Evolutionary conservation across 2,329 filamentous ascomycete genomes (phyloP).

Genomic region (Microascus cirrosus): DNA sequence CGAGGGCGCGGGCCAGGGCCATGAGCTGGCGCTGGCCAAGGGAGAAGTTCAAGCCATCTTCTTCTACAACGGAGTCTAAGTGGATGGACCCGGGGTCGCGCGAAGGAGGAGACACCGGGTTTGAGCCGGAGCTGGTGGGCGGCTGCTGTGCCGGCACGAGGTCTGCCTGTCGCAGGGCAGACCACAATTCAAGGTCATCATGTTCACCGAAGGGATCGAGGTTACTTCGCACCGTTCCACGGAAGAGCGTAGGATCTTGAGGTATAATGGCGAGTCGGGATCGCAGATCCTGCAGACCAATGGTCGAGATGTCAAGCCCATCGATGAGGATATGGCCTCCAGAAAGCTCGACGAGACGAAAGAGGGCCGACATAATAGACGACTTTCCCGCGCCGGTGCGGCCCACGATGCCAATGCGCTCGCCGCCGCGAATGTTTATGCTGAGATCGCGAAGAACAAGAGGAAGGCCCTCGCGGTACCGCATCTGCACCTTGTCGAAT

Average conservation of each 20-base stretch:
- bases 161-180: constrained; percentile 65
- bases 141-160: constrained; percentile 44
- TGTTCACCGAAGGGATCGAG: constrained; percentile 74
- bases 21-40: constrained; percentile 92
- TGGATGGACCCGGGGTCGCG: constrained; percentile 45
- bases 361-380: constrained; percentile 73
- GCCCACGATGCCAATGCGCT: constrained; percentile 72
- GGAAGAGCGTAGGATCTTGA: constrained; percentile 75
- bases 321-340: constrained; percentile 54
- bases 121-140: constrained; percentile 15
- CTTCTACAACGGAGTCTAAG: constrained; percentile 77
- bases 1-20: constrained; percentile 83
- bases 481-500: constrained; percentile 68
- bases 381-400: constrained; percentile 76
- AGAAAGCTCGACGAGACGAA: constrained; percentile 60
- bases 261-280: constrained; percentile 73
- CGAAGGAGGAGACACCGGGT: constrained; percentile 13
- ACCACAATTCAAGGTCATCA: constrained; percentile 67
- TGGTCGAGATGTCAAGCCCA: constrained; percentile 57
- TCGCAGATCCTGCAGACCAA: constrained; percentile 65
- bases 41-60: constrained; percentile 93
- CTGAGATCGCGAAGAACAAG: constrained; percentile 60
- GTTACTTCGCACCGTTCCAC: constrained; percentile 67
- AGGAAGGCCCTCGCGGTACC: constrained; percentile 61
- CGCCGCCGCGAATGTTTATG: constrained; percentile 64